Conservation (phyloP, 257 asterid species). For the Lithospermum erythrorhizon region DNA sequence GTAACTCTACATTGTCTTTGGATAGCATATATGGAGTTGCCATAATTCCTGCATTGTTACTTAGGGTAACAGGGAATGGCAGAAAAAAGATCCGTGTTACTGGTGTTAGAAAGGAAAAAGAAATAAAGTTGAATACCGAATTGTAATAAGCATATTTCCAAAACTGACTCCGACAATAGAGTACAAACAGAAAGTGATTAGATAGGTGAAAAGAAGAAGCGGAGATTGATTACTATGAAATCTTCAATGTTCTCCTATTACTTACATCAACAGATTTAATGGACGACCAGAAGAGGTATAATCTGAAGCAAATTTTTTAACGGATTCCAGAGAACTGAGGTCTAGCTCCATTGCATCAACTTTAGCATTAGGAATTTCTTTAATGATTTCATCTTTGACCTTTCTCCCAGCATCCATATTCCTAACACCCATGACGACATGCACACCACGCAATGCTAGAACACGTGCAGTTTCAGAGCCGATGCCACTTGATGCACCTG, state of each 20-base stretch:
- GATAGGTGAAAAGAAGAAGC: neutral
- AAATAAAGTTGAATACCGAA: constrained; percentile 1
- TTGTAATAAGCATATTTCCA: too few species aligned
- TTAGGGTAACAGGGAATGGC: constrained; percentile 9
- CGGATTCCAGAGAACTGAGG: constrained; percentile 66
- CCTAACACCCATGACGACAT: constrained; percentile 69
- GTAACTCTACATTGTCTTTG: constrained; percentile 66
- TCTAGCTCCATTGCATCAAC: constrained; percentile 79
- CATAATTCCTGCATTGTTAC: constrained; percentile 91
- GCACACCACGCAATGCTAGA: constrained; percentile 72
- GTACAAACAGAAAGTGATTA: neutral
- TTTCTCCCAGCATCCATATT: constrained; percentile 44
- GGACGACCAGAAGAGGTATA: constrained; percentile 55
- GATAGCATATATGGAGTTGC: constrained; percentile 61
- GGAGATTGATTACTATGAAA: neutral
- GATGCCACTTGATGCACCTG: constrained; percentile 91
- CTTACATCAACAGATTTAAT: constrained; percentile 72
- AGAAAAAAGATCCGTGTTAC: too few species aligned
- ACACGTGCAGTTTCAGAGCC: constrained; percentile 85
- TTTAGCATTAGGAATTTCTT: constrained; percentile 55
- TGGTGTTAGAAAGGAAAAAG: constrained; percentile 4
- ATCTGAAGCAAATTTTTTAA: constrained; percentile 50
- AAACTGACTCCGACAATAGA: too few species aligned
- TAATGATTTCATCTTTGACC: constrained; percentile 40
- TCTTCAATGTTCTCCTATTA: neutral